Conservation (phyloP, 768 basidiomycete genomes). For the Phlegmacium glaucopus region DNA sequence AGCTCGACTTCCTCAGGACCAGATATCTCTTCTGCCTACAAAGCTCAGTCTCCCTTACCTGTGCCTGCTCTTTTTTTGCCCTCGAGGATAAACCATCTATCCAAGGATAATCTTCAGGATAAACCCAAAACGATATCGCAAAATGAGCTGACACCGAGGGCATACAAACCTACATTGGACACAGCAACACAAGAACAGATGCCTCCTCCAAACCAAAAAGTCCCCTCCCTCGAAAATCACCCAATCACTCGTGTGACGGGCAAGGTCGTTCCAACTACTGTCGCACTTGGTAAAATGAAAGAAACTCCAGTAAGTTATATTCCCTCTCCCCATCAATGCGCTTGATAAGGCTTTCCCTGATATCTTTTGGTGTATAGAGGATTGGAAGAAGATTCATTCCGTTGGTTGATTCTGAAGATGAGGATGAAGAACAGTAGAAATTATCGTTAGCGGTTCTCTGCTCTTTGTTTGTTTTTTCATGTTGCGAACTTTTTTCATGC, state of each 20-base stretch:
- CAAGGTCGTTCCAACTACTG: slow-evolving; percentile 1
- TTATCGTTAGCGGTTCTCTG: slow-evolving; percentile 5
- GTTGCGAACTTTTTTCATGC: slow-evolving; percentile 20
- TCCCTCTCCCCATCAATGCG: background rate
- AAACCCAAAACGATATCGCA: background rate
- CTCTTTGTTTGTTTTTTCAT: no score
- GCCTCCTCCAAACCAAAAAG: background rate
- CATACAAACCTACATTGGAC: background rate
- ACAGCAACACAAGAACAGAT: background rate
- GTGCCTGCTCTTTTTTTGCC: background rate
- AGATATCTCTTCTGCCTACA: background rate
- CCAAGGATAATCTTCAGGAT: background rate
- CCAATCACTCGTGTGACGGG: background rate
- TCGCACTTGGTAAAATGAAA: slow-evolving; percentile 10
- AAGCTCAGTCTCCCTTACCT: background rate
- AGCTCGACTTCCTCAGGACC: background rate
- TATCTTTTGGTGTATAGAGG: slow-evolving; percentile 22
- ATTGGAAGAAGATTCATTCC: slow-evolving; percentile 48
- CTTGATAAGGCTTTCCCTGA: background rate
- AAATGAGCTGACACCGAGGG: background rate
- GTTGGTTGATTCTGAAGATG: slow-evolving; percentile 43
- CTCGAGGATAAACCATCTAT: background rate
- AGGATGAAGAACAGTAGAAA: slow-evolving; percentile 25
- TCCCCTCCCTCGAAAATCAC: no score
- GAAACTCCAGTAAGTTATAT: slow-evolving; percentile 21